Conservation (phyloP, 2,329 filamentous ascomycete genomes). For the Xylariaceae sp. region DNA sequence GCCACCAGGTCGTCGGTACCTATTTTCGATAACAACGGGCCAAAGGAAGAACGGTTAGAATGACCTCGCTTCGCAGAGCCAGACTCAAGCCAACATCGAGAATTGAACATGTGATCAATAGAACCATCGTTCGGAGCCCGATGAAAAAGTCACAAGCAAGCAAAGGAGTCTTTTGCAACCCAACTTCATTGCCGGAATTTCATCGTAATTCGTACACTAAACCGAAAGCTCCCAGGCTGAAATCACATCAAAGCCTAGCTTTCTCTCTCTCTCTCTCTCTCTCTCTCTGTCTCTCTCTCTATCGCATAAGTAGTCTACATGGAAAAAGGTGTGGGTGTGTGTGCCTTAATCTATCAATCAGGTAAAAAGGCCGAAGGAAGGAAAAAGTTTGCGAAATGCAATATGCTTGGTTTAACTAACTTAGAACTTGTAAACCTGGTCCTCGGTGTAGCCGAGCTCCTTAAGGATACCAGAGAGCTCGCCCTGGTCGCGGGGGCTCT, state of each 20-base stretch:
- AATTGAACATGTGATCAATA: no score
- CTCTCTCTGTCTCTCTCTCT: background rate
- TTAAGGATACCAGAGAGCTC: conserved; percentile 77
- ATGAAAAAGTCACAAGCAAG: no score
- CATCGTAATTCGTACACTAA: background rate
- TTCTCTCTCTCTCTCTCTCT: background rate
- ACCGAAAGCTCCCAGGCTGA: background rate
- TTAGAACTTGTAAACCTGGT: conserved; percentile 96
- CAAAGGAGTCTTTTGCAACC: background rate
- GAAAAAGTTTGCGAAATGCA: background rate
- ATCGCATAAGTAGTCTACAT: background rate
- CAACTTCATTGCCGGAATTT: background rate
- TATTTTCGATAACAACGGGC: no score
- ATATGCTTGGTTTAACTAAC: background rate
- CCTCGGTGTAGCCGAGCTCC: conserved; percentile 76
- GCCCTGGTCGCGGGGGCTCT: conserved; percentile 88
- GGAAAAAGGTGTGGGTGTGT: background rate
- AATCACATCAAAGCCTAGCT: background rate
- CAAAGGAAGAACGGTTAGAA: no score
- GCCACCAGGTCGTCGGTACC: no score
- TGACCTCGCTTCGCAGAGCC: no score
- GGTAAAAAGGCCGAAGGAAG: background rate
- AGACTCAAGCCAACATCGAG: no score
- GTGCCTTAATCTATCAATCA: conserved; percentile 4
- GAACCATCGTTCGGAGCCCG: no score